A percentile compares a stretch with the other conserved stretches of the same genome.
phyloP scores from a whole-genome alignment of 805 yeast genomes.

The Starmerella scarabaei region DNA sequence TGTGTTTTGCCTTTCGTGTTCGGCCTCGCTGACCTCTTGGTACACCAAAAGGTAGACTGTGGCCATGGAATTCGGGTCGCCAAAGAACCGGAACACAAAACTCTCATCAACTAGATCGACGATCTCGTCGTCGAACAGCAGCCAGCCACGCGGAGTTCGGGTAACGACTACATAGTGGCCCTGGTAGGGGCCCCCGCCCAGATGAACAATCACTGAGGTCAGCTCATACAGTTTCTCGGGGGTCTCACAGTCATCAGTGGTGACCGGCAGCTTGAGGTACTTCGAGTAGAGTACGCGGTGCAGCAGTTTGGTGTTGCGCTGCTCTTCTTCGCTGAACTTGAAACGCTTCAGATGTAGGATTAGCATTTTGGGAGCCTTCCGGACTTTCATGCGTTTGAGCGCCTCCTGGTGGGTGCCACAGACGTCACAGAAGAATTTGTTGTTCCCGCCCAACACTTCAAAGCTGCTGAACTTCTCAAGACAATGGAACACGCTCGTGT shows the following conservation, averaged over 20 bases:
- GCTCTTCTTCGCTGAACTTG: slow-evolving; percentile 74
- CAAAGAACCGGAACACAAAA: slow-evolving; percentile 74
- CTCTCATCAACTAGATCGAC: slow-evolving; percentile 78
- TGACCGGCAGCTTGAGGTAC: slow-evolving; percentile 49
- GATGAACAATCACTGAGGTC: slow-evolving; percentile 77
- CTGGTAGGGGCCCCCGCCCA: slow-evolving; percentile 96
- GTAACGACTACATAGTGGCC: slow-evolving; percentile 89
- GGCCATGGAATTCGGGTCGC: slow-evolving; percentile 76
- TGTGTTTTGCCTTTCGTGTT: slow-evolving; percentile 11
- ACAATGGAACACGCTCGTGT: slow-evolving; percentile 63
- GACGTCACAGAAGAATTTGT: slow-evolving; percentile 84
- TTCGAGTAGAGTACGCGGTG: slow-evolving; percentile 74
- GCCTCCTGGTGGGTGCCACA: slow-evolving; percentile 92
- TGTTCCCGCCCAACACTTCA: slow-evolving; percentile 73
- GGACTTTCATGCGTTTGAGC: slow-evolving; percentile 71
- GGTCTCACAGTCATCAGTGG: slow-evolving; percentile 42
- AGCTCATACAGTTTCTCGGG: slow-evolving; percentile 61
- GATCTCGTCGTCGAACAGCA: slow-evolving; percentile 87
- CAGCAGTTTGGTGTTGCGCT: slow-evolving; percentile 72
- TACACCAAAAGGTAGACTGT: slow-evolving; percentile 87
- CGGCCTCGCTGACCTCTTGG: slow-evolving; percentile 35
- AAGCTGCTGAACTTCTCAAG: slow-evolving; percentile 69
- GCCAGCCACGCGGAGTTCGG: slow-evolving; percentile 74
- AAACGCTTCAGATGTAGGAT: slow-evolving; percentile 83
- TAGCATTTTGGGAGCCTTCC: slow-evolving; percentile 60